Conservation (phyloP, 1,284 basidiomycete genomes). For the Austroboletus niveus region DNA sequence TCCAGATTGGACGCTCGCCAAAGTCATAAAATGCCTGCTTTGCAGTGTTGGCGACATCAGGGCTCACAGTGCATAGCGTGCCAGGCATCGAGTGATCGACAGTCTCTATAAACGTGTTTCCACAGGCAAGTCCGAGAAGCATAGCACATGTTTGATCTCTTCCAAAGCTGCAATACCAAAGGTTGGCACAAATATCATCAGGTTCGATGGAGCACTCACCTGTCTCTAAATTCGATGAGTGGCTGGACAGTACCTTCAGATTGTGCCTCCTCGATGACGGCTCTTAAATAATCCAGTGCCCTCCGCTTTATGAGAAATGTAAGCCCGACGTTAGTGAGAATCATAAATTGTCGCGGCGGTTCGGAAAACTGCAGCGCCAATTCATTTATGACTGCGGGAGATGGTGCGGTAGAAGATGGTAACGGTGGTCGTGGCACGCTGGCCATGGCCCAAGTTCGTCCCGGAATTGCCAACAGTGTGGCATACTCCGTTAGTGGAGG, state of each 20-base stretch:
- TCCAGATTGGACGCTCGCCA: constrained; percentile 77
- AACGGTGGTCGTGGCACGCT: constrained; percentile 43
- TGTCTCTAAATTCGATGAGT: constrained; percentile 72
- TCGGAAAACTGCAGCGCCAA: constrained; percentile 78
- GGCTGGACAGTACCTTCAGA: constrained; percentile 65
- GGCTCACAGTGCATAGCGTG: constrained; percentile 48
- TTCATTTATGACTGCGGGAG: constrained; percentile 66
- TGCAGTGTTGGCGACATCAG: constrained; percentile 65
- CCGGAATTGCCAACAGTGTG: constrained; percentile 72
- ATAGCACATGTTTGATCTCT: constrained; percentile 89
- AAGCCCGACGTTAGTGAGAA: constrained; percentile 83
- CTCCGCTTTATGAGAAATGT: constrained; percentile 82
- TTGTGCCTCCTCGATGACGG: constrained; percentile 70
- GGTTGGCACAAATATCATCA: constrained; percentile 3
- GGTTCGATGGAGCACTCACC: constrained; percentile 37
- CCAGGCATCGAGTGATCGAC: constrained; percentile 48
- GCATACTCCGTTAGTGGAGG: constrained; percentile 75
- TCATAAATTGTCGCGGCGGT: constrained; percentile 75
- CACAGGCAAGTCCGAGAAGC: constrained; percentile 78
- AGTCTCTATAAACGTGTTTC: constrained; percentile 69
- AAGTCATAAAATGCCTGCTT: constrained; percentile 84
- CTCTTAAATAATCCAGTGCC: constrained; percentile 79
- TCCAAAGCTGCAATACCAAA: constrained; percentile 60
- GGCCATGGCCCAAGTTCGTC: constrained; percentile 81
- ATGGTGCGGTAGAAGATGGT: constrained; percentile 40